These are phyloP conservation scores for Rhododendron ovatum DNA, from an alignment of 148 eudicot species.

Conservation along the genomic window DNA sequence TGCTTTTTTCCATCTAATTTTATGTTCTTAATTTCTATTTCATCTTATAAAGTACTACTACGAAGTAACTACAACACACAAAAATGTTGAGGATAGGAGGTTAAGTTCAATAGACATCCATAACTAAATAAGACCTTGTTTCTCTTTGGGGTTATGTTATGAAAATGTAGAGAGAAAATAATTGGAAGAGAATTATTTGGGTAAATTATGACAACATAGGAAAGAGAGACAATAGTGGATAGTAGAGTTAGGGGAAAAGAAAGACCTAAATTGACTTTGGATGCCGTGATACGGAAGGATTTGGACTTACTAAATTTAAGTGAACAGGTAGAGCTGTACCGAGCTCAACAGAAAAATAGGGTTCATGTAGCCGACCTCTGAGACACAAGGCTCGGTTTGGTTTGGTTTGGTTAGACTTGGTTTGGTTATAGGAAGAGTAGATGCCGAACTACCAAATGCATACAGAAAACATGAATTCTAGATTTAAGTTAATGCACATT, in stretches of 20 bases:
- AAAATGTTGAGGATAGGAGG: neutral
- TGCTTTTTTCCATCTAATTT: neutral
- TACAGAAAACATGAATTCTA: neutral
- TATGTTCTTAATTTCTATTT: neutral
- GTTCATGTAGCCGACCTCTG: neutral
- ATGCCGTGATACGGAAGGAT: too few species aligned
- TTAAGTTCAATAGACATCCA: neutral
- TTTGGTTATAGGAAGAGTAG: neutral
- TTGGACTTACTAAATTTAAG: too few species aligned
- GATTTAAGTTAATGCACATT: neutral
- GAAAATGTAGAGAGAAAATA: neutral
- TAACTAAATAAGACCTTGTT: neutral
- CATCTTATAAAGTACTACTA: neutral
- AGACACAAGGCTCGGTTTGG: too few species aligned
- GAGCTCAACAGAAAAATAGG: neutral
- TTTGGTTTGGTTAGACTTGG: too few species aligned
- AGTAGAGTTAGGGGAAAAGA: neutral
- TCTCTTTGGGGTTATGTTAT: neutral
- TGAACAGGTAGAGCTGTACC: neutral
- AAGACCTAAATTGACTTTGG: neutral
- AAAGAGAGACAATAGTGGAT: neutral
- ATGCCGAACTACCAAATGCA: neutral
- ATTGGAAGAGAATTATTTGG: neutral
- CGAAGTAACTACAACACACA: neutral
- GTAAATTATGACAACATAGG: neutral